Percentiles rank a stretch among this genome's conserved stretches.
Evolutionary conservation across 1,284 basidiomycete species (phyloP).

Genomic region (Cystobasidium sp.): DNA sequence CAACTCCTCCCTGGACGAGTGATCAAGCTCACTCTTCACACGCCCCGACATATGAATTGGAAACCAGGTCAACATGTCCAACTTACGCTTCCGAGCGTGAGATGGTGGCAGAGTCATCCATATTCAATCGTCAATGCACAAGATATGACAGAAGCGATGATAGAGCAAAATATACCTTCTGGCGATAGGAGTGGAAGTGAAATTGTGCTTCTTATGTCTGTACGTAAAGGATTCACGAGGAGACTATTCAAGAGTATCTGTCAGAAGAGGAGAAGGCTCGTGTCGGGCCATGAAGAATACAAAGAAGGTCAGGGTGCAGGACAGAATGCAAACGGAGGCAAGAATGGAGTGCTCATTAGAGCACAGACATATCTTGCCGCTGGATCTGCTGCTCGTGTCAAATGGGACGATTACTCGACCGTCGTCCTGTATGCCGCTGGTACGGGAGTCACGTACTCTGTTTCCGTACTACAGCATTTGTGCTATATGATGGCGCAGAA

Average conservation of each 20-base stretch:
- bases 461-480: constrained; percentile 72
- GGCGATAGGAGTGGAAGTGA: constrained; percentile 59
- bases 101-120: constrained; percentile 73
- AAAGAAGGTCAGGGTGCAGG: neutral
- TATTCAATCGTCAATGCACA: constrained; percentile 79
- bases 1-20: constrained; percentile 79
- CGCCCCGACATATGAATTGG: constrained; percentile 69
- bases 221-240: constrained; percentile 75
- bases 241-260: constrained; percentile 68
- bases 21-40: constrained; percentile 71
- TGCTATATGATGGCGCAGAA: constrained; percentile 67
- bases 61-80: constrained; percentile 79
- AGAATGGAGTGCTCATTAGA: constrained; percentile 65
- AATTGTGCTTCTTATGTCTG: constrained; percentile 74
- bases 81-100: constrained; percentile 72
- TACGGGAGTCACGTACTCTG: constrained; percentile 76
- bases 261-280: constrained; percentile 41
- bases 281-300: neutral
- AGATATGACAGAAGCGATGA: constrained; percentile 57
- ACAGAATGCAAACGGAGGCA: neutral
- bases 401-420: constrained; percentile 70
- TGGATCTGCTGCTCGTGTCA: constrained; percentile 70
- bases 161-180: constrained; percentile 33
- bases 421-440: constrained; percentile 77
- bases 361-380: constrained; percentile 76